These are phyloP conservation scores for Gossypium trilobum DNA, from an alignment of 441 rosid genomes.

Conservation along the genomic window DNA sequence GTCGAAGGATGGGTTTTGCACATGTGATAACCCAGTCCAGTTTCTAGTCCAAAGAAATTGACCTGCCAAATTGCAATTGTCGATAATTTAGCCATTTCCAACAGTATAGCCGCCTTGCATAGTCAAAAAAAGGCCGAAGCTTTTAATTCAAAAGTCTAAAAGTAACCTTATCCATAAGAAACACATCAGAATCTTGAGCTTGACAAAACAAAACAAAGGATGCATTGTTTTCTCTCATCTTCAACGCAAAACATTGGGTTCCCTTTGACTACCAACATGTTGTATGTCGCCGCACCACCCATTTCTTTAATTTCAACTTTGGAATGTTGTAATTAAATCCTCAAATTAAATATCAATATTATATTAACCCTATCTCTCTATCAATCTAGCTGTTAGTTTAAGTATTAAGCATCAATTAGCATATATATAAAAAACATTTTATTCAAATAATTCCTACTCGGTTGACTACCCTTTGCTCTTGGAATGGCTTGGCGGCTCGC, in stretches of 20 bases:
- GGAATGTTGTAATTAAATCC: no score
- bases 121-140: conserved; percentile 8
- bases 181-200: neutral
- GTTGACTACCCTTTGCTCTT: neutral
- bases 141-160: neutral
- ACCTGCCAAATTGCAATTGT: no score
- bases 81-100: neutral
- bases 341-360: no score
- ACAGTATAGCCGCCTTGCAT: neutral
- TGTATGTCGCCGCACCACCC: neutral
- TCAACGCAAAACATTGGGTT: neutral
- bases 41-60: no score
- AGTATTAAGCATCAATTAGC: no score
- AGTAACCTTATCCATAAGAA: neutral
- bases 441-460: neutral
- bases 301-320: no score
- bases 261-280: neutral
- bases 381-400: no score
- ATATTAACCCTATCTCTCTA: neutral
- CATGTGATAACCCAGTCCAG: neutral
- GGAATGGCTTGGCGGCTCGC: neutral
- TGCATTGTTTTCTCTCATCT: neutral
- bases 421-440: no score
- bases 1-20: neutral
- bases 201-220: neutral